Evolutionary conservation across 306 rosid species (phyloP), one percentile per base, ranked within the genome.

Genomic region (Sechiopsis laciniata): DNA sequence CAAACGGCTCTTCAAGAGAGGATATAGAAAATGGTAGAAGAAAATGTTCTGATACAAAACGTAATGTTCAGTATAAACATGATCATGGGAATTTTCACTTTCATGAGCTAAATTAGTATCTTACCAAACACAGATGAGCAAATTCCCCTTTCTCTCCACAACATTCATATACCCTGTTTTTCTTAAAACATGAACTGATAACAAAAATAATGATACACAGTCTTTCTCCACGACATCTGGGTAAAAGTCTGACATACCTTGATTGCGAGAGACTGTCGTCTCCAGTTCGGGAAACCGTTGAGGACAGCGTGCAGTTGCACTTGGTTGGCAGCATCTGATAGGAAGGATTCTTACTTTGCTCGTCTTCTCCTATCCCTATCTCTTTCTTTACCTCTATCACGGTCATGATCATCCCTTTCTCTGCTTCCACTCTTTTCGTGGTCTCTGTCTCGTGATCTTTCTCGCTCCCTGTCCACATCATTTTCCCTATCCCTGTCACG

Each of bases 391-490:
- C 83, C 74, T 74, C 89, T 87, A 24, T 86, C 99, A 85, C 80
- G 84, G 51, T 89, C 96, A 7, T 83, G 85, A 73, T 94, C 99
- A 71, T 94, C 97, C 78, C 95, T 85, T 74, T 94, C 99, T 73
- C 90, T 75, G 83, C 99, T 91, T 72, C 96, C 97, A 83, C 99
- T 87, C 84, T 91, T 91, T 73, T 89, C 99, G 29, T 89, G 74
- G 54, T 52, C 86, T 35, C 83, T 72, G 17, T 90, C 96, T 74
- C 89, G 65, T 59, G 79, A 88, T 79, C 89, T 83, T 73, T 90
- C 96, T 68, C 87, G 84, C 24, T 85, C 91, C 75, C 89, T 79
- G 37, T 84, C 90, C 57, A 76, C 51, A 50, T 84, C 94, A 75
- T 75, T 81, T 37, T 86, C 97, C 84, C 88, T 85, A 73, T 91